Evolutionary conservation across 768 basidiomycete species (phyloP), one percentile per base, ranked within the genome.

Genomic region (Russula abietina): DNA sequence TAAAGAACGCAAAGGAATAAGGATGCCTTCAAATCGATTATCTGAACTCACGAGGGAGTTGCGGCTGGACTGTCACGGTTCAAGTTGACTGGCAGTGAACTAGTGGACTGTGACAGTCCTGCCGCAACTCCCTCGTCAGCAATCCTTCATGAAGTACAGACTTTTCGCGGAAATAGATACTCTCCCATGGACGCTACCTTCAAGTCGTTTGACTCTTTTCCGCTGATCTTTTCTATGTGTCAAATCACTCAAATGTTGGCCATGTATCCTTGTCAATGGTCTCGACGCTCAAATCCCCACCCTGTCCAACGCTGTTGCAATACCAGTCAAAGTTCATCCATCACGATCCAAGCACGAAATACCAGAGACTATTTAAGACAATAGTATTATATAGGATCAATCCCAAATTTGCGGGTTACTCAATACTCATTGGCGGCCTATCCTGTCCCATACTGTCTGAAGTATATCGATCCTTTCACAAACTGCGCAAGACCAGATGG

Each of bases 271-370:
- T 78, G 6, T 16, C 38, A 38, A 16, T 38, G 46, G 60, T 81
- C 33, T 67, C 69, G 16, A 65, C 71, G 7, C 70, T 85, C 54
- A 77, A 81, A 67, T 8, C 22, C 22, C 2, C 9, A 66, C 49
- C 39, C 71, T 86, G n/a, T 69, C 74, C 39, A 80, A 82, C 66
- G 71, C 85, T 12, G 36, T 36, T 36, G 11, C 10, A 33, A 33
- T 2, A 33, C 33, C 1, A 33, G 67, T 74, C 81, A 24, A 79
- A 85, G 65, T 85, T 81, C 2, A 87, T 87, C 66, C 72, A 81
- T 57, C 81, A 87, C 69, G 76, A 91, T 64, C 86, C 86, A 0
- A 74, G 82, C 2, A 66, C 89, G 41, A 80, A 77, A 59, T 89
- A 86, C 83, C 80, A 79, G 45, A 78, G 79, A 51, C 74, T 86